Evolutionary conservation across 305 asterid species (phyloP).

Genomic region (Plantago lanceolata): DNA sequence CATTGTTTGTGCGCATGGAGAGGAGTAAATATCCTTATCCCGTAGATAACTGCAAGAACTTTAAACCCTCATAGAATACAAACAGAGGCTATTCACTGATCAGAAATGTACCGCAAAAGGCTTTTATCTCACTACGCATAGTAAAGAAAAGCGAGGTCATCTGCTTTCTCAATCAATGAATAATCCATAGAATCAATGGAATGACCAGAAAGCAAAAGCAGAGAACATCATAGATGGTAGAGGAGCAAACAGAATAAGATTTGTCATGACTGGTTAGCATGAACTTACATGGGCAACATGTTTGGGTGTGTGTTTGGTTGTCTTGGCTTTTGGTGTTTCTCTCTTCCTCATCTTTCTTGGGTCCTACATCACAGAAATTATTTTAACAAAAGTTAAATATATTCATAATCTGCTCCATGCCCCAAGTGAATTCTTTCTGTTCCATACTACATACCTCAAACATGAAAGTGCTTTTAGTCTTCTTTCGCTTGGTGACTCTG

Average conservation of each 20-base stretch:
- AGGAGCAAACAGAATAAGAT: neutral
- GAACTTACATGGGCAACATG: conserved; percentile 43
- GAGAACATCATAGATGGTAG: neutral
- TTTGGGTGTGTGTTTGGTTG: conserved; percentile 69
- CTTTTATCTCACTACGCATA: neutral
- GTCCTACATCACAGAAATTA: conserved; percentile 42
- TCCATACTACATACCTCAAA: conserved; percentile 51
- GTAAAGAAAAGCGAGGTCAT: too few species aligned
- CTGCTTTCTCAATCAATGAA: neutral
- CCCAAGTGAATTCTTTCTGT: conserved; percentile 16
- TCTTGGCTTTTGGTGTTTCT: conserved; percentile 63
- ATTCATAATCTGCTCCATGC: conserved; percentile 18
- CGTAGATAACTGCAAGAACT: too few species aligned
- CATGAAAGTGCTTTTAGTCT: conserved; percentile 89
- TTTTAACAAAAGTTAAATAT: conserved; percentile 14
- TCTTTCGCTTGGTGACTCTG: conserved; percentile 78
- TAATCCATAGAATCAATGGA: neutral
- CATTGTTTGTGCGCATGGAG: neutral
- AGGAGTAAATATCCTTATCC: conserved; percentile 3
- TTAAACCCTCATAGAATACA: neutral
- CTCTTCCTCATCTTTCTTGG: conserved; percentile 63
- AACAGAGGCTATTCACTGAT: neutral
- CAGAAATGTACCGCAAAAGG: conserved; percentile 2
- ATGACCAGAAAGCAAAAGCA: conserved; percentile 19
- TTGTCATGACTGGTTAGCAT: conserved; percentile 19